Base-by-base conservation (phyloP, 2,329 filamentous ascomycete genomes). In the Neospermospora avenae region DNA sequence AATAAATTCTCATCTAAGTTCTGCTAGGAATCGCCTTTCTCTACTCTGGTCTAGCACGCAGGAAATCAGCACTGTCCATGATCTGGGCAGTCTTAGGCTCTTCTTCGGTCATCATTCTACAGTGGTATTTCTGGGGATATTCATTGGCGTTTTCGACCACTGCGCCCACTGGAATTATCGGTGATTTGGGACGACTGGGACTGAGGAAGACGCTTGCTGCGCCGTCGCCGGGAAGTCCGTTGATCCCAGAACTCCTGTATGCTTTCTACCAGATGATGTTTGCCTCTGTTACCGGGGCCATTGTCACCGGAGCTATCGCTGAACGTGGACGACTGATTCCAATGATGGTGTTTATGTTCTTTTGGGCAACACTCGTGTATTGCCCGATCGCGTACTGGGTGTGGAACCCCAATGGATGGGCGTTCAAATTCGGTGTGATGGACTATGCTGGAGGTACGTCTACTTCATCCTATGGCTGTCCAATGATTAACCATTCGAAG, bases 121-220 rank as follows among this genome's bases (percentile, higher is more conserved):
- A 98, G 78, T 98, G 95, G 93, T 98, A 96, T 73, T 96, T 98
- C 76, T 98, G 93, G 93, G 93, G 93, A 41, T 98, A 96, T 77
- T 96, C 93, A 11, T 81, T 98, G 63, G 93, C 93, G 55, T 96
- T 98, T 77, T 93, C 89, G 70, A 81, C 83, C 44, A 86, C 85
- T 11, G 89, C 87, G 3, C 91, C 84, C 67, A 97, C 90, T 77
- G 89, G 90, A 55, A 98, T 90, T 78, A 98, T 98, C 72, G 93
- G 93, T 58, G 85, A 98, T 74, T 78, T 98, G 57, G 82, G 86
- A 67, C 89, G 95, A 75, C 96, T 98, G 69, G 93, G 91, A 62
- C 82, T 98, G 70, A 88, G 84, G 80, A 91, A 92, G 72, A 90
- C 91, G 2, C 82, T 96, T 70, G 95, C 84, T 56, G 80, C 81